These are phyloP conservation scores for Erodium texanum DNA, from an alignment of 441 rosid species.

Conservation along the genomic window DNA sequence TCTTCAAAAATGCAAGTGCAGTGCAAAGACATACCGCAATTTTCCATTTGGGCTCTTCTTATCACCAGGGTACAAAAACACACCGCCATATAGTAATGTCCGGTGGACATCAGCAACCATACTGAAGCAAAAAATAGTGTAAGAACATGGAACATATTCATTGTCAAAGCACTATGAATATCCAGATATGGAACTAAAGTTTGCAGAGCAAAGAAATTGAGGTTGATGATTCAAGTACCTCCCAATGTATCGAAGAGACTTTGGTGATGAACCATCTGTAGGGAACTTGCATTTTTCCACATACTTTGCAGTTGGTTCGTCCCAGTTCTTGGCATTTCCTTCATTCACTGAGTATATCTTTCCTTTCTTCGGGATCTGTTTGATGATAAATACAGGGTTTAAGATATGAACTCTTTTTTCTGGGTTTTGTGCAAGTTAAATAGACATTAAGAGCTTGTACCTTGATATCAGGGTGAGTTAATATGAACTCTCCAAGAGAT, in stretches of 20 bases:
- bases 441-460: slow-evolving; percentile 22
- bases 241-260: slow-evolving; percentile 89
- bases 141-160: background rate
- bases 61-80: slow-evolving; percentile 93
- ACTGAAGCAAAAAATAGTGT: slow-evolving; percentile 29
- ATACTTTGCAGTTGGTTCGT: slow-evolving; percentile 81
- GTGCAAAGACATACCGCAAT: slow-evolving; percentile 53
- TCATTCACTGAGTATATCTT: slow-evolving; percentile 94
- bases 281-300: slow-evolving; percentile 93
- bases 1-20: background rate
- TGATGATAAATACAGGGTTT: background rate
- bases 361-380: slow-evolving; percentile 80
- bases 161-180: background rate
- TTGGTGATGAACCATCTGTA: slow-evolving; percentile 64
- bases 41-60: slow-evolving; percentile 89
- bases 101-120: slow-evolving; percentile 99
- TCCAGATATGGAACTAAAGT: background rate
- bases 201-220: background rate
- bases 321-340: slow-evolving; percentile 97
- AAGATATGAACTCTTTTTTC: background rate
- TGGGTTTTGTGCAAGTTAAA: background rate
- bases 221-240: slow-evolving; percentile 39
- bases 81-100: slow-evolving; percentile 83
- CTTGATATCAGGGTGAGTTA: slow-evolving; percentile 86
- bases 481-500: slow-evolving; percentile 95